A percentile compares a stretch with the other conserved stretches of the same genome.
phyloP scores from a whole-genome alignment of 352 stramenopile genomes.

The Stephanocyclus meneghinianus region DNA sequence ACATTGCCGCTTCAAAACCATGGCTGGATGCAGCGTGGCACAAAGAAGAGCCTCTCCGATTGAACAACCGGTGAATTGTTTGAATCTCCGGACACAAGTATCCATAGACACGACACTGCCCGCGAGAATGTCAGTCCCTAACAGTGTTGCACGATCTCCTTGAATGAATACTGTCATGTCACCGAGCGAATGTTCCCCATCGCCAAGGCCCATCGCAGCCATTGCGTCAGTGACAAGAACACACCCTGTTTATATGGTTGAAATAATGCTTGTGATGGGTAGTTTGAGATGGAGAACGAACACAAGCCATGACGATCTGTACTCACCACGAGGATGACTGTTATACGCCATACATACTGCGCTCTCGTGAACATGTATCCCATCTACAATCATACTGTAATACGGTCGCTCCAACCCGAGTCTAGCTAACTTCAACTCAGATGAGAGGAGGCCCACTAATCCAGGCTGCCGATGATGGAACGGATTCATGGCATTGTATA shows the following conservation, averaged over 20 bases:
- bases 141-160: slow-evolving; percentile 63
- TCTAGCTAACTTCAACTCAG: slow-evolving; percentile 25
- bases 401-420: slow-evolving; percentile 53
- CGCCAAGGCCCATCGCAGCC: slow-evolving; percentile 81
- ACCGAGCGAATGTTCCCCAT: slow-evolving; percentile 84
- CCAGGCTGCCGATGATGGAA: slow-evolving; percentile 90
- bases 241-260: slow-evolving; percentile 33
- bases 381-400: slow-evolving; percentile 88
- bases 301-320: not conserved
- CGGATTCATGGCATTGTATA: slow-evolving; percentile 90
- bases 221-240: slow-evolving; percentile 80
- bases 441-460: slow-evolving; percentile 86
- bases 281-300: not conserved
- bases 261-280: not conserved
- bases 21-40: slow-evolving; percentile 85
- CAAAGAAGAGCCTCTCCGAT: slow-evolving; percentile 83
- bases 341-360: slow-evolving; percentile 86
- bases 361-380: slow-evolving; percentile 85
- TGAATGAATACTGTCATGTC: slow-evolving; percentile 73
- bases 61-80: slow-evolving; percentile 85
- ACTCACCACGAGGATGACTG: slow-evolving; percentile 80
- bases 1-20: slow-evolving; percentile 67
- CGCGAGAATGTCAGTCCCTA: slow-evolving; percentile 85
- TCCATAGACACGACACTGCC: slow-evolving; percentile 87
- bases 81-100: slow-evolving; percentile 84